Evolutionary conservation across 805 yeast species (phyloP).

Genomic region (Candida ascalaphidarum): DNA sequence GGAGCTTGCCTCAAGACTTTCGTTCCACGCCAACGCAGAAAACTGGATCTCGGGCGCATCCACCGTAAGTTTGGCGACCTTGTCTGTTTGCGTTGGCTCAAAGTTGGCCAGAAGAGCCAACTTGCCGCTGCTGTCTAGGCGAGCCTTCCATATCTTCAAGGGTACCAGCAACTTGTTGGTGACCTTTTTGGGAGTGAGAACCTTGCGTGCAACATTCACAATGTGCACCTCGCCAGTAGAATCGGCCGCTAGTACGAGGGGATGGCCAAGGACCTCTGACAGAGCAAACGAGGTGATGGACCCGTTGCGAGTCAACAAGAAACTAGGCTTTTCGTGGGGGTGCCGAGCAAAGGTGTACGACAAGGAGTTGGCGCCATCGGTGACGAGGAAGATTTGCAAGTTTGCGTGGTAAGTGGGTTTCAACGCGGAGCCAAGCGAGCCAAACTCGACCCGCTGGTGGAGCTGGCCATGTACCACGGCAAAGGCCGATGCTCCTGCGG

Average conservation of each 20-base stretch:
- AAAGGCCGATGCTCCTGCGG: conserved; percentile 18
- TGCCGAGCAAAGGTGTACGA: conserved; percentile 20
- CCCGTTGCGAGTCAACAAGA: conserved; percentile 22
- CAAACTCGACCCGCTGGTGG: conserved; percentile 17
- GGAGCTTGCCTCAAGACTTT: conserved; percentile 30
- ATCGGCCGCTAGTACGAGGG: conserved; percentile 24
- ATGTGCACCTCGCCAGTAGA: conserved; percentile 28
- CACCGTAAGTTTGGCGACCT: conserved; percentile 16
- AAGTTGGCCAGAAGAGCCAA: conserved; percentile 17
- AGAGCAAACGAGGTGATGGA: conserved; percentile 18
- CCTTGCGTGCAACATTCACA: conserved; percentile 29
- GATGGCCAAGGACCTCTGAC: conserved; percentile 28
- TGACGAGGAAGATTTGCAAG: conserved; percentile 16
- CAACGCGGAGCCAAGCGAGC: conserved; percentile 13
- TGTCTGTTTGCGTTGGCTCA: conserved; percentile 20
- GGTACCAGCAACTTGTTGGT: conserved; percentile 32
- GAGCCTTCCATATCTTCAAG: conserved; percentile 27
- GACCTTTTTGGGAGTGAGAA: conserved; percentile 24
- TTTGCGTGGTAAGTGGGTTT: conserved; percentile 20
- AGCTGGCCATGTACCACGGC: no score
- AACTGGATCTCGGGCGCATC: conserved; percentile 45
- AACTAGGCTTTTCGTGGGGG: conserved; percentile 25
- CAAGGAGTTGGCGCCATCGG: conserved; percentile 19
- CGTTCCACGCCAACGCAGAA: conserved; percentile 52
- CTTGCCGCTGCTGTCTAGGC: conserved; percentile 5